Evolutionary conservation across 768 basidiomycete genomes (phyloP), one percentile per base, ranked within the genome.

Genomic region (Chalciporus pseudorubinellus): DNA sequence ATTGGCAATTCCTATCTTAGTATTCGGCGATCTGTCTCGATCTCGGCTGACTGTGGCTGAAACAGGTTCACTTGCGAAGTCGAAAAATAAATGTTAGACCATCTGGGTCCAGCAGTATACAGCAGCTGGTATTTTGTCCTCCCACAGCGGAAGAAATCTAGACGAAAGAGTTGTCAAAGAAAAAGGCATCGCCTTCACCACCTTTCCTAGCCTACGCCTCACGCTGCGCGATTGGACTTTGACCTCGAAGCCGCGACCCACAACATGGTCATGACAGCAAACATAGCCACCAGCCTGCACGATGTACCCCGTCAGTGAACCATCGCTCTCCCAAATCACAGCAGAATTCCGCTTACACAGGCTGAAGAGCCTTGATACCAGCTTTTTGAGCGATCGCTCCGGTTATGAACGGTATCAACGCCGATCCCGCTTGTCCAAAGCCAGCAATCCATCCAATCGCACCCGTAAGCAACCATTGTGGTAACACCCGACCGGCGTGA

Each of bases 341-440:
- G 6, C 33, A 14, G 13, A n/a, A 34, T 19, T 14, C 18, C 39
- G 59, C 61, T 12, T 45, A 63, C 62, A 64, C 21, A 9, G 61
- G 62, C 50, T 74, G 74, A 42, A 77, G 50, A 13, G 60, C 65
- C 16, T 43, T 56, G 21, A 79, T 77, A 13, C 76, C 86, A 43
- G 79, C 79, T 50, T 72, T 80, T 16, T 74, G 72, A 4, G 86
- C 78, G 28, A 89, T 74, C 3, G 80, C 77, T n/a, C 86, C 85
- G 1, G 84, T 83, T 48, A 87, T 73, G 63, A 89, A 87, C 0
- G 87, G 86, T 7, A 89, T 63, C 6, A 85, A 58, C 0, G 86
- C 86, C 34, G 81, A 81, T 19, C 87, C 87, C 6, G 84, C 80
- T 57, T 84, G 82, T 0, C 87, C 87, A 31, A 80, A 74, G 3